Evolutionary conservation across 2,329 filamentous ascomycete genomes (phyloP), one percentile per base, ranked within the genome.

Genomic region (Venturia pyrina): DNA sequence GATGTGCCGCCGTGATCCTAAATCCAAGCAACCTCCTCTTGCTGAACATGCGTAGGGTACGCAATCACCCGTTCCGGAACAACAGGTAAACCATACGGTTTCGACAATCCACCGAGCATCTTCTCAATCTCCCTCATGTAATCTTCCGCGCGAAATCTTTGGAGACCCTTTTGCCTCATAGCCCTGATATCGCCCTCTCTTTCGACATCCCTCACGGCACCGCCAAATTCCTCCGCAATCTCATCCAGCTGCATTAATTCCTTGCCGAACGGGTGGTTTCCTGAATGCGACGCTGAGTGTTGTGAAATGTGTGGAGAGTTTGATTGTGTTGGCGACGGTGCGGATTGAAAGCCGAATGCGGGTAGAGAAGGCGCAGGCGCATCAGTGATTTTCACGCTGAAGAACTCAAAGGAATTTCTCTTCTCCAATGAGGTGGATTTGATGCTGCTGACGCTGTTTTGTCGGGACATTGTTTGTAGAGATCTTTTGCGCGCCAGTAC

Each of bases 171-270:
- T 32, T 83, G 81, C 67, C 83, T 76, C 73, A 98, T 85, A 67
- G 88, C 85, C 69, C 85, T 80, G 72, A 90, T 83, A 75, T 96
- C 91, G 65, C 91, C 89, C 57, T 93, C 88, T 48, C 87, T 78
- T 59, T 86, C 80, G n/a, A 83, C 82, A 67, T 85, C 82, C 68
- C 83, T 82, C 40, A 86, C 82, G 0, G 76, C 78, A 61, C 75
- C 74, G 53, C 87, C 86, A 70, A 91, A 93, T 76, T 97, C 93
- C 78, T 98, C 95, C 0, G 89, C 93, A 19, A 97, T 84, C 77
- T 98, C 95, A 64, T 92, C 91, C 32, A 98, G 90, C 77, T 98
- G 89, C 66, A 91, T 91, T 64, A 98, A 81, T 77, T 99, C 95
- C 63, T 89, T 87, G 64, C 91, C 91, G 72, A 98, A 98, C 0